Evolutionary conservation across 139 green algal species (phyloP).

Genomic region (Tetratostichococcus sp.): DNA sequence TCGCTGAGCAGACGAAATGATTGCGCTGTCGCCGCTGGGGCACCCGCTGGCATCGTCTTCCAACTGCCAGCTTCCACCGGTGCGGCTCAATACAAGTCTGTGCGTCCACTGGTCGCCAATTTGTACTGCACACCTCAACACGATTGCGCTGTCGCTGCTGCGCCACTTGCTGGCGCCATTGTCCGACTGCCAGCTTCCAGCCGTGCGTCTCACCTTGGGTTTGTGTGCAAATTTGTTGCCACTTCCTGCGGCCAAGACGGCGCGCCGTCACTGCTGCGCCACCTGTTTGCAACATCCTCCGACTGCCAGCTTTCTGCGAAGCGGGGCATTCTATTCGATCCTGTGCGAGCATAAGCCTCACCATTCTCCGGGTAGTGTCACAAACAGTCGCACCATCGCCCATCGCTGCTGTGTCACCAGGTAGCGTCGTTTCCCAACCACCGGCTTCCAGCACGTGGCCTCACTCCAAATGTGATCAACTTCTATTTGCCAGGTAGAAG

Average conservation of each 20-base stretch:
- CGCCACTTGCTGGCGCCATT: slow-evolving; percentile 59
- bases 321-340: background rate
- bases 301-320: slow-evolving; percentile 15
- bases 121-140: no score
- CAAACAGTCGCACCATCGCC: slow-evolving; percentile 74
- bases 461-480: no score
- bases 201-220: background rate
- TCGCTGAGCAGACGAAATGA: no score
- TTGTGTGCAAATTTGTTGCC: no score
- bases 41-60: slow-evolving; percentile 57
- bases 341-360: no score
- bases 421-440: slow-evolving; percentile 33
- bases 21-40: slow-evolving; percentile 70
- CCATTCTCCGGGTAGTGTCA: no score
- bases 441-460: background rate
- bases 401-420: slow-evolving; percentile 69
- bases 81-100: no score
- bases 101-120: no score
- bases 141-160: slow-evolving; percentile 71
- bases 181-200: slow-evolving; percentile 19
- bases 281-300: slow-evolving; percentile 55
- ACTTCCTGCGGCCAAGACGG: no score
- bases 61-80: slow-evolving; percentile 8
- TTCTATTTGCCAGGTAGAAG: no score
- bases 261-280: slow-evolving; percentile 70